These are phyloP conservation scores for Metarhizium album DNA, from an alignment of 2,329 filamentous ascomycete genomes.

Conservation along the genomic window DNA sequence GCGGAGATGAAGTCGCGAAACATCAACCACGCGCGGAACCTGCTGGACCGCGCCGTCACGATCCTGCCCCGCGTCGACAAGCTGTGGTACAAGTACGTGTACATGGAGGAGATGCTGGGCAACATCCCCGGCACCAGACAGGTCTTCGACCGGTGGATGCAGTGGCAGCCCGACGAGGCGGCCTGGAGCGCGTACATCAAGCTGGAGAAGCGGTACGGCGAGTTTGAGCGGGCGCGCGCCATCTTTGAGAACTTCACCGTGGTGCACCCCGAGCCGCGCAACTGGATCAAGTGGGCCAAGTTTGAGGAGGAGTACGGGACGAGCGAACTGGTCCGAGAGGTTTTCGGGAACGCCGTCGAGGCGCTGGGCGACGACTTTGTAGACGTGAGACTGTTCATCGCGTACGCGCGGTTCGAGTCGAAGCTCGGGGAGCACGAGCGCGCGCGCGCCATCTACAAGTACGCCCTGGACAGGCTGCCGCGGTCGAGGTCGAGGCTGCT, in stretches of 20 bases:
- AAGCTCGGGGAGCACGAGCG: slow-evolving; percentile 94
- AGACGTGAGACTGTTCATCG: slow-evolving; percentile 90
- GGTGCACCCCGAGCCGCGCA: slow-evolving; percentile 86
- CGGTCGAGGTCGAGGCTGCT: slow-evolving; percentile 74
- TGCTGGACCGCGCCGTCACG: slow-evolving; percentile 89
- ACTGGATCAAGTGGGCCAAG: slow-evolving; percentile 98
- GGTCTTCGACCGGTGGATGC: slow-evolving; percentile 97
- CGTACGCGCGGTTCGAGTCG: slow-evolving; percentile 89
- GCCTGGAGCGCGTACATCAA: slow-evolving; percentile 97
- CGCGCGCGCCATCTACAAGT: slow-evolving; percentile 91
- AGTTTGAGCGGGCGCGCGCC: slow-evolving; percentile 79
- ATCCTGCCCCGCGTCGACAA: slow-evolving; percentile 87
- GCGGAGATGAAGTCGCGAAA: slow-evolving; percentile 88
- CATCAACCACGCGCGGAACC: slow-evolving; percentile 92
- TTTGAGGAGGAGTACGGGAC: slow-evolving; percentile 96
- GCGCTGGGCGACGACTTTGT: slow-evolving; percentile 88
- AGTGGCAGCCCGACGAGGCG: slow-evolving; percentile 92
- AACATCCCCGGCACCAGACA: slow-evolving; percentile 87
- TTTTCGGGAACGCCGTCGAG: slow-evolving; percentile 82
- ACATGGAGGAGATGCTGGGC: slow-evolving; percentile 95
- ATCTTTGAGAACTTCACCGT: slow-evolving; percentile 87
- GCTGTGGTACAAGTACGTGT: slow-evolving; percentile 98
- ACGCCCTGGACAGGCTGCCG: slow-evolving; percentile 82
- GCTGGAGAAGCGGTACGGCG: slow-evolving; percentile 87
- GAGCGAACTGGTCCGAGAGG: slow-evolving; percentile 81